phyloP scores from a whole-genome alignment of 352 stramenopile species.

The Pelagophyceae sp. region DNA sequence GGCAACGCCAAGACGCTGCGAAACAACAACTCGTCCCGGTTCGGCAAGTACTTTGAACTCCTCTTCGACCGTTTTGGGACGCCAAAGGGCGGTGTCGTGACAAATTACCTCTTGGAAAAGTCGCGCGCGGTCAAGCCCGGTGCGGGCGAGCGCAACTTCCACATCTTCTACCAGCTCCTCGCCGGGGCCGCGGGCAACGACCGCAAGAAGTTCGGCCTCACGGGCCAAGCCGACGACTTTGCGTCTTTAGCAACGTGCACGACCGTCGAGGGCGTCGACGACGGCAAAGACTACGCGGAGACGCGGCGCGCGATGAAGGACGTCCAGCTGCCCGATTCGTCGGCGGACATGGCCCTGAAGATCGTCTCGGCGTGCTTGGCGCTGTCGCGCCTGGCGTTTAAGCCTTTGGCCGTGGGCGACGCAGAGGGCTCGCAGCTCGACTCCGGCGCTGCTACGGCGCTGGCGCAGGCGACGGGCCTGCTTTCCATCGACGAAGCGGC shows the following conservation, averaged over 20 bases:
- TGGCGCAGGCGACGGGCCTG: neutral
- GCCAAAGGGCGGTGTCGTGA: slow-evolving; percentile 64
- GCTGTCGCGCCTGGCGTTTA: neutral
- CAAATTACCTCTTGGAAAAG: slow-evolving; percentile 83
- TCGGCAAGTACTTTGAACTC: slow-evolving; percentile 53
- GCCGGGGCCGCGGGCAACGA: slow-evolving; percentile 32
- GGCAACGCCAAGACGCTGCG: slow-evolving; percentile 82
- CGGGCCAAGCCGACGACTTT: neutral
- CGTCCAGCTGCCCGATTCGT: slow-evolving; percentile 39
- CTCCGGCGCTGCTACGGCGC: neutral
- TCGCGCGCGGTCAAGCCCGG: slow-evolving; percentile 72
- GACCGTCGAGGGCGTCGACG: slow-evolving; percentile 27
- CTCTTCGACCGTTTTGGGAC: slow-evolving; percentile 58
- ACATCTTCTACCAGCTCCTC: slow-evolving; percentile 86
- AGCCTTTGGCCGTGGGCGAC: slow-evolving; percentile 17
- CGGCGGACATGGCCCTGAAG: neutral
- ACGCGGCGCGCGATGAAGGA: slow-evolving; percentile 3
- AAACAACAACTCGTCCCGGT: slow-evolving; percentile 80
- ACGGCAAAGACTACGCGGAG: slow-evolving; percentile 30
- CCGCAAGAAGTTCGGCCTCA: neutral
- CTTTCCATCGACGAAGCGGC: slow-evolving; percentile 7
- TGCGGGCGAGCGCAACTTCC: slow-evolving; percentile 78
- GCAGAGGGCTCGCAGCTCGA: slow-evolving; percentile 21
- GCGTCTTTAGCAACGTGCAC: slow-evolving; percentile 9
- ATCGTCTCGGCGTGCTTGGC: neutral